Evolutionary conservation across 345 rosid genomes (phyloP), one percentile per base, ranked within the genome.

Genomic region (Corchorus capsularis): DNA sequence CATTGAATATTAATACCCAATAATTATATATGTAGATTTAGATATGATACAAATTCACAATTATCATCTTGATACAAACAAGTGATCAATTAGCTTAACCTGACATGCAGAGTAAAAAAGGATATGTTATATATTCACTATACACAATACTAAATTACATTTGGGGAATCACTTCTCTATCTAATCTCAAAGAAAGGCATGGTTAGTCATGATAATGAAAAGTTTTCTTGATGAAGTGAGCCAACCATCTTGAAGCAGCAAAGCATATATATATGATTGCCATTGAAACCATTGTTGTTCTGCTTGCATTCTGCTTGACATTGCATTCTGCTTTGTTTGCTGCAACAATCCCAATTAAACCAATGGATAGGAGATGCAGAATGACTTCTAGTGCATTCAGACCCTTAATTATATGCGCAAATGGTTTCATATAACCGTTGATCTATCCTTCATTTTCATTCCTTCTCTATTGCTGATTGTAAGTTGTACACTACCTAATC

Each of bases 141-240:
- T 53, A 10, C 41, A 62, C 19, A 15, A 14, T 62, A 12, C 27
- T 27, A 43, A 19, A 32, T 12, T 27, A 27, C 8, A 27, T 27
- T 60, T 60, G 17, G 17, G 16, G 39, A 27, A 19, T 16, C 19
- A 0, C 27, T 27, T 27, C 27, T 27, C 27, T 6, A 0, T 27
- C 27, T 27, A 27, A 27, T 27, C 11, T 50, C 79, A 89, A 59
- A 77, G 85, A 77, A 92, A 79, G 66, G 94, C 93, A 79, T 94
- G 97, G 72, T 87, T 82, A 91, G 83, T 86, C 97, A 74, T 92
- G 97, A 81, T 73, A 88, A 77, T 76, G 97, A 72, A 94, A 94
- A 14, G 50, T 89, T 69, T 87, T 89, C 92, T 85, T 77, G 69
- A 92, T 83, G 86, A 92, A 91, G 53, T 89, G 89, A 75, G 90